phyloP scores from a whole-genome alignment of 352 stramenopile genomes.

The Globisporangium yorkense region DNA sequence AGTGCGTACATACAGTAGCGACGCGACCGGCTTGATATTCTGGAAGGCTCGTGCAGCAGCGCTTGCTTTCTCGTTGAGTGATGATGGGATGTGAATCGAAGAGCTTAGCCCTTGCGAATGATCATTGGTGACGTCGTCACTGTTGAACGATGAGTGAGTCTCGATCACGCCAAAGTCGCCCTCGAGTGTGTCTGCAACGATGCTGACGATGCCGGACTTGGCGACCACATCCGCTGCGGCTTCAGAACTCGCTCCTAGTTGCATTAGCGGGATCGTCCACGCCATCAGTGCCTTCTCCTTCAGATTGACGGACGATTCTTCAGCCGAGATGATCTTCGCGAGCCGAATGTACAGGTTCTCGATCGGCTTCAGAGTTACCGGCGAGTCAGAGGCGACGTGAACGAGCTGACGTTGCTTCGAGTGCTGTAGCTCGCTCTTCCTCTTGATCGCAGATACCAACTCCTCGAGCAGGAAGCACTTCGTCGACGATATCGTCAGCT shows the following conservation, averaged over 20 bases:
- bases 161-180: conserved; percentile 4
- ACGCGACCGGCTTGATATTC: conserved; percentile 14
- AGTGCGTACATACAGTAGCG: conserved; percentile 20
- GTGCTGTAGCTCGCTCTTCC: not conserved
- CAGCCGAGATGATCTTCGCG: conserved; percentile 31
- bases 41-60: not conserved
- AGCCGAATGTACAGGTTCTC: conserved; percentile 54
- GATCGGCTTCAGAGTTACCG: conserved; percentile 16
- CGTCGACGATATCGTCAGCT: conserved; percentile 36
- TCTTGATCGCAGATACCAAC: conserved; percentile 10
- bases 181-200: conserved; percentile 8
- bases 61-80: not conserved
- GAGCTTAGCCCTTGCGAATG: not conserved
- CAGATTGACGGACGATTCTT: conserved; percentile 26
- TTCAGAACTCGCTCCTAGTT: conserved; percentile 1
- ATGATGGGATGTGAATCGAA: not conserved
- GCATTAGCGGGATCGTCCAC: conserved; percentile 20
- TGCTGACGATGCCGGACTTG: conserved; percentile 12
- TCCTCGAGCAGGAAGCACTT: conserved; percentile 36
- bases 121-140: not conserved
- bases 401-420: not conserved
- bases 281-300: conserved; percentile 40
- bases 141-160: not conserved
- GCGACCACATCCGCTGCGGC: conserved; percentile 11
- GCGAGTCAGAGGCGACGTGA: not conserved